A percentile compares a stretch with the other conserved stretches of the same genome.
phyloP scores from a whole-genome alignment of 768 basidiomycete species.

The Leccinum variicolor region DNA sequence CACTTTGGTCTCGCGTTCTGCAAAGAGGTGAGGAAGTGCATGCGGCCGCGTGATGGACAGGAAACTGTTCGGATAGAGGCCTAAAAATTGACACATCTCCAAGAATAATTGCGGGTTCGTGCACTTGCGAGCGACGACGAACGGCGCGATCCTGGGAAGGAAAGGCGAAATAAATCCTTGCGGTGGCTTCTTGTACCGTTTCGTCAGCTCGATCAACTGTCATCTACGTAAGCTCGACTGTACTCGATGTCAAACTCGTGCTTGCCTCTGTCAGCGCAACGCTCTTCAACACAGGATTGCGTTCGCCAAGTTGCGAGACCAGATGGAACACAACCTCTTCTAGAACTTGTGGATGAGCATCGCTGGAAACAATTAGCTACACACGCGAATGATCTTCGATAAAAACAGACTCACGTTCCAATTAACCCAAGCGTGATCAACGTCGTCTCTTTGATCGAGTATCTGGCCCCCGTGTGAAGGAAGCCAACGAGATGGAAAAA shows the following conservation, averaged over 20 bases:
- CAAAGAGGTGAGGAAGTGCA: conserved; percentile 70
- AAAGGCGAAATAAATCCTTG: conserved; percentile 71
- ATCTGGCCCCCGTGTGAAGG: conserved; percentile 41
- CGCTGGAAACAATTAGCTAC: conserved; percentile 34
- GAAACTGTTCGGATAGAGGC: conserved; percentile 54
- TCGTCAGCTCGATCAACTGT: conserved; percentile 60
- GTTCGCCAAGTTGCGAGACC: conserved; percentile 61
- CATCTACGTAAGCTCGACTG: conserved; percentile 2
- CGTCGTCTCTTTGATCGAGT: conserved; percentile 58
- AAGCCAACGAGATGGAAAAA: conserved; percentile 47
- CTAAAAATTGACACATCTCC: conserved; percentile 70
- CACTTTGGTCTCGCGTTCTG: conserved; percentile 51
- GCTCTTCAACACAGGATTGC: conserved; percentile 68
- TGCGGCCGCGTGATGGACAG: conserved; percentile 58
- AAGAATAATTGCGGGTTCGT: conserved; percentile 55
- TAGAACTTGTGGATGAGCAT: conserved; percentile 48
- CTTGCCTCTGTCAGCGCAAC: conserved; percentile 65
- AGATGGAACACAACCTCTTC: conserved; percentile 59
- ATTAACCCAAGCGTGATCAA: conserved; percentile 59
- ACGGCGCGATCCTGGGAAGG: conserved; percentile 62
- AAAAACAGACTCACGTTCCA: conserved; percentile 34
- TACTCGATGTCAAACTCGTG: not conserved
- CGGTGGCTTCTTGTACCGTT: conserved; percentile 54
- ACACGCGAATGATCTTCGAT: not conserved
- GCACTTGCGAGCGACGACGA: conserved; percentile 56